These are phyloP conservation scores for Exsudoporus frostii DNA, from an alignment of 768 basidiomycete genomes.

Conservation along the genomic window DNA sequence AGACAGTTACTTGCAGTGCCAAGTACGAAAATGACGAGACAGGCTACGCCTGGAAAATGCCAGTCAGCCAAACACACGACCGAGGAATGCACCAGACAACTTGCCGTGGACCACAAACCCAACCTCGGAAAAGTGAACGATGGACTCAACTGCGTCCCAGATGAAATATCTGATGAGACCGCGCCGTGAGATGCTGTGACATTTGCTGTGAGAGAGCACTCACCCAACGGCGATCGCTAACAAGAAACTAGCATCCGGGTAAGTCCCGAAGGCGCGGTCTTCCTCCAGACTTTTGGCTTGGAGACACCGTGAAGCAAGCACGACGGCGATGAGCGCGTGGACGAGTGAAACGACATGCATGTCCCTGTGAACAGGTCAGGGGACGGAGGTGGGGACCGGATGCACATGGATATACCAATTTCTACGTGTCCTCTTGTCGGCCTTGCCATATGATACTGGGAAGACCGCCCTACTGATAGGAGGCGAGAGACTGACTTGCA, in stretches of 20 bases:
- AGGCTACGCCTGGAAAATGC: slow-evolving; percentile 49
- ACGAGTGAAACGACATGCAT: slow-evolving; percentile 71
- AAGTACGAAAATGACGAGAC: slow-evolving; percentile 61
- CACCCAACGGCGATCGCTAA: slow-evolving; percentile 73
- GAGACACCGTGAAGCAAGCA: slow-evolving; percentile 56
- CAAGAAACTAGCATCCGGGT: slow-evolving; percentile 51
- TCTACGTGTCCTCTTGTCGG: slow-evolving; percentile 46
- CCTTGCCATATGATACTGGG: slow-evolving; percentile 47
- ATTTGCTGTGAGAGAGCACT: slow-evolving; percentile 14
- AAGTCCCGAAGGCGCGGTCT: slow-evolving; percentile 80
- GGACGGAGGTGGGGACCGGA: not conserved
- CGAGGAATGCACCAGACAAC: slow-evolving; percentile 9
- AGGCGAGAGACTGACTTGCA: slow-evolving; percentile 61
- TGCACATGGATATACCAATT: slow-evolving; percentile 47
- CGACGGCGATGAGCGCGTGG: slow-evolving; percentile 66
- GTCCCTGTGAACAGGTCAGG: slow-evolving; percentile 43
- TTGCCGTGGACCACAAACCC: slow-evolving; percentile 79
- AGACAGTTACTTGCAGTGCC: slow-evolving; percentile 55
- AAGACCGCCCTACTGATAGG: slow-evolving; percentile 45
- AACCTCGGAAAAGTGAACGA: slow-evolving; percentile 62
- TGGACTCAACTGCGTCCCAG: slow-evolving; percentile 77
- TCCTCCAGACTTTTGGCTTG: slow-evolving; percentile 41
- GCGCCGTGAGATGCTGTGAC: not conserved
- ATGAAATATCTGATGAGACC: slow-evolving; percentile 59
- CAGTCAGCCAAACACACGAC: slow-evolving; percentile 2